These are phyloP conservation scores for Dioscorea cayenensis DNA, from an alignment of 116 monocot genomes.

Conservation along the genomic window DNA sequence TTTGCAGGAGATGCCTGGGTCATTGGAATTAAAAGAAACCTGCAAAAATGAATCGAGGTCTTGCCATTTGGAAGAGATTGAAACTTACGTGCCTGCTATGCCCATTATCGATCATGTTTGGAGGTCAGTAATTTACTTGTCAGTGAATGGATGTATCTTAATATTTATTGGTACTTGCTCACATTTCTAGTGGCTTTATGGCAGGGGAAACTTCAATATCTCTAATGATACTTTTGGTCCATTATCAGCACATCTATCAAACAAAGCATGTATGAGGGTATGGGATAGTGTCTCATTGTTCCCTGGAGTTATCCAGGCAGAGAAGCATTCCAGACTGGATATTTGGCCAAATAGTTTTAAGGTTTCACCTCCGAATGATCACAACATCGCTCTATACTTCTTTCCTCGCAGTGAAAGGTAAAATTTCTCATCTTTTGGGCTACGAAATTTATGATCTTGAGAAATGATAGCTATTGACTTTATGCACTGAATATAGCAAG, in stretches of 20 bases:
- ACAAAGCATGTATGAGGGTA: slow-evolving; percentile 9
- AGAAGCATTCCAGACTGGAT: slow-evolving; percentile 6
- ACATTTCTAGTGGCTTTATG: not conserved
- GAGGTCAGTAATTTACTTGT: slow-evolving; percentile 3
- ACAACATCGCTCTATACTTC: slow-evolving; percentile 18
- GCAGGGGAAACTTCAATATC: slow-evolving; percentile 17
- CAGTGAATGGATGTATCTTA: not conserved
- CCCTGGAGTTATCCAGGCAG: slow-evolving; percentile 1
- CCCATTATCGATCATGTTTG: slow-evolving; percentile 4
- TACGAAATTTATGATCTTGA: not conserved
- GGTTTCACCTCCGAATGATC: slow-evolving; percentile 16
- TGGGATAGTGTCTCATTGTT: not conserved
- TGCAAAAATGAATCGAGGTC: not conserved
- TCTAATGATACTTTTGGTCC: slow-evolving; percentile 1
- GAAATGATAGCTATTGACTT: not conserved
- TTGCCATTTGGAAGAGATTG: not conserved
- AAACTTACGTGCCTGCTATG: not conserved
- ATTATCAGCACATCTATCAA: slow-evolving; percentile 15
- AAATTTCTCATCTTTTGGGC: not conserved
- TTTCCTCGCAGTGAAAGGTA: slow-evolving; percentile 6
- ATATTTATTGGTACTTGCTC: too few relatives aligned
- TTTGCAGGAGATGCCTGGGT: too few relatives aligned
- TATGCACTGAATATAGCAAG: not conserved
- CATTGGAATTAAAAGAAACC: not conserved
- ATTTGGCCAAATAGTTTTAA: slow-evolving; percentile 18